Evolutionary conservation across 2,329 filamentous ascomycete species (phyloP).

Genomic region (Emmonsia crescens): DNA sequence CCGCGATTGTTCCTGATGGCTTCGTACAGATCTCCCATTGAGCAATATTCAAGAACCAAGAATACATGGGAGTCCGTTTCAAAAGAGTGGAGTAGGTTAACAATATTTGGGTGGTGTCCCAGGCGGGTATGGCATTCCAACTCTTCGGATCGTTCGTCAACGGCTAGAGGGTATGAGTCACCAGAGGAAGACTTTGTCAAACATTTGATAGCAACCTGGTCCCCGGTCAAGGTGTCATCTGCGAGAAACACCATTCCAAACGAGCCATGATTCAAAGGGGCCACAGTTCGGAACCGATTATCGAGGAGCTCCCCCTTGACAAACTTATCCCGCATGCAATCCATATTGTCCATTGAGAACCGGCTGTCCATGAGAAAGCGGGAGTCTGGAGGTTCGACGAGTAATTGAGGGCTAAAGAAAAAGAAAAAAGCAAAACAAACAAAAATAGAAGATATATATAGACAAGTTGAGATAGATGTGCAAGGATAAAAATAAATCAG

Average conservation of each 20-base stretch:
- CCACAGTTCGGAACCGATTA: constrained; percentile 82
- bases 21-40: constrained; percentile 92
- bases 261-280: constrained; percentile 94
- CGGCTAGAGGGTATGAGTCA: constrained; percentile 50
- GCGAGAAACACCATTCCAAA: constrained; percentile 98
- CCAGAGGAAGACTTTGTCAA: constrained; percentile 71
- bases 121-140: constrained; percentile 66
- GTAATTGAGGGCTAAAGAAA: neutral
- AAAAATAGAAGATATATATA: constrained; percentile 14
- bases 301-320: constrained; percentile 67
- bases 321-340: constrained; percentile 79
- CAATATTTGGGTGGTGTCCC: constrained; percentile 75
- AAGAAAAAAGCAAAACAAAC: constrained; percentile 20
- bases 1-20: constrained; percentile 83
- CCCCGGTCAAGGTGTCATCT: constrained; percentile 62
- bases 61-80: constrained; percentile 86
- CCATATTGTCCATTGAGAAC: constrained; percentile 44
- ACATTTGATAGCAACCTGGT: constrained; percentile 91
- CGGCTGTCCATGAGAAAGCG: neutral
- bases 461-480: constrained; percentile 11
- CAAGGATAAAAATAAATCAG: constrained; percentile 13
- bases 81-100: constrained; percentile 83
- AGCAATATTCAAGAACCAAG: constrained; percentile 89
- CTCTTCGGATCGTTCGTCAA: constrained; percentile 60
- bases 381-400: neutral